These are phyloP conservation scores for Aspergillus fumigatus DNA, from an alignment of 2,329 filamentous ascomycete genomes.

Conservation along the genomic window DNA sequence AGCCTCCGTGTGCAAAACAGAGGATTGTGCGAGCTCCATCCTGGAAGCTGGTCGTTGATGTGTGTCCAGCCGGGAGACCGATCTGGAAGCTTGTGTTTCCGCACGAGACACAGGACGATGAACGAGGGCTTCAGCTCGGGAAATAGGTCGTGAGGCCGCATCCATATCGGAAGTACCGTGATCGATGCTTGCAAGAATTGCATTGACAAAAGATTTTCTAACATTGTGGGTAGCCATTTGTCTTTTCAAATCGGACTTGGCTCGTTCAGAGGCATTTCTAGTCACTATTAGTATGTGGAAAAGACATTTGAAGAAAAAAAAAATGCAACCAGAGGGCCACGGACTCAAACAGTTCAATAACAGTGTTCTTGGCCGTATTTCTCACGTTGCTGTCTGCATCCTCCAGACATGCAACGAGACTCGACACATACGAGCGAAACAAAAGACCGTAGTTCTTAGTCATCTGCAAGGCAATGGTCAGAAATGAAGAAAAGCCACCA, in stretches of 20 bases:
- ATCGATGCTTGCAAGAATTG: constrained; percentile 71
- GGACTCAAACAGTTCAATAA: constrained; percentile 82
- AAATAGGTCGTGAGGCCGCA: constrained; percentile 10
- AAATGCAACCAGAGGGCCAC: constrained; percentile 13
- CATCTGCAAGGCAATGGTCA: constrained; percentile 53
- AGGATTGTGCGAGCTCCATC: background rate
- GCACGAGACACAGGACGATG: constrained; percentile 23
- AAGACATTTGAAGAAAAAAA: background rate
- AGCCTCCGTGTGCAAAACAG: background rate
- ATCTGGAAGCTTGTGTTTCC: constrained; percentile 15
- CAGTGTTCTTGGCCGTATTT: constrained; percentile 74
- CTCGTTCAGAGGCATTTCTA: constrained; percentile 71
- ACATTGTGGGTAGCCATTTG: constrained; percentile 82
- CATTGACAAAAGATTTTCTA: constrained; percentile 75
- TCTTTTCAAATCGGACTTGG: constrained; percentile 83
- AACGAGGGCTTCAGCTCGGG: constrained; percentile 23
- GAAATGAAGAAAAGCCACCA: background rate
- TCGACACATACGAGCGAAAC: constrained; percentile 78
- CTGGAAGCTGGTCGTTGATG: background rate
- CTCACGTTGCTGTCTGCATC: constrained; percentile 85
- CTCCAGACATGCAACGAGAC: constrained; percentile 79
- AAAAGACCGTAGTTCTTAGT: constrained; percentile 72
- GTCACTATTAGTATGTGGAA: constrained; percentile 5
- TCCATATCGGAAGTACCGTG: constrained; percentile 37
- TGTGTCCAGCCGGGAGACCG: background rate